Percentiles rank a stretch among this genome's conserved stretches.
phyloP scores from a whole-genome alignment of 768 basidiomycete species.

The Collybia sordida region DNA sequence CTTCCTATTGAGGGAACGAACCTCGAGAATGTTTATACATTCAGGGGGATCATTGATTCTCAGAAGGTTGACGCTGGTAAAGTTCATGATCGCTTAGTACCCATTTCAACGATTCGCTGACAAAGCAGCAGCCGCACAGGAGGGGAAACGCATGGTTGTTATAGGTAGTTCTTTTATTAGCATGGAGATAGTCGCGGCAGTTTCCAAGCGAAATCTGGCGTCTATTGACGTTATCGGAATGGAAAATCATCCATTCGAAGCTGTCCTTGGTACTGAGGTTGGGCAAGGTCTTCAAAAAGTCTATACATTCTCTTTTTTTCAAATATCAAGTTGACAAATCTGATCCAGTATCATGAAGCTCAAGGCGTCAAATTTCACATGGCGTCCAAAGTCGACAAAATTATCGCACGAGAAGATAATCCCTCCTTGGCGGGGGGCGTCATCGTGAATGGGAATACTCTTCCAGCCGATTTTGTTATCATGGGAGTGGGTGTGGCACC shows the following conservation, averaged over 20 bases:
- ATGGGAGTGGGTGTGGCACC: constrained; percentile 88
- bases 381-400: constrained; percentile 64
- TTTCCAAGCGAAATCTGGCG: constrained; percentile 71
- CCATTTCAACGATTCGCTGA: not conserved
- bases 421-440: constrained; percentile 60
- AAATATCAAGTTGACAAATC: not conserved
- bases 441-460: constrained; percentile 58
- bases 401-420: constrained; percentile 55
- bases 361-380: constrained; percentile 88
- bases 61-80: constrained; percentile 70
- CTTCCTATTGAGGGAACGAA: constrained; percentile 77
- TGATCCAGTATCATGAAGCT: constrained; percentile 66
- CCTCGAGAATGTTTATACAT: constrained; percentile 73
- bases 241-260: constrained; percentile 79
- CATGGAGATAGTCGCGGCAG: constrained; percentile 86
- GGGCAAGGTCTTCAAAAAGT: constrained; percentile 80
- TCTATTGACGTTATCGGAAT: constrained; percentile 84
- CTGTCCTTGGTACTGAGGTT: constrained; percentile 77
- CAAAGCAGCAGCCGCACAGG: constrained; percentile 49
- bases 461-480: constrained; percentile 76
- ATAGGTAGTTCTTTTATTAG: constrained; percentile 91
- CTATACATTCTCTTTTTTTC: not conserved
- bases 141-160: constrained; percentile 75
- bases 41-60: constrained; percentile 70
- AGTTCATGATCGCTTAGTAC: constrained; percentile 10